Percentiles rank a stretch among this genome's conserved stretches.
phyloP scores from a whole-genome alignment of 2,329 filamentous ascomycete genomes.

The Fusarium sp. region DNA sequence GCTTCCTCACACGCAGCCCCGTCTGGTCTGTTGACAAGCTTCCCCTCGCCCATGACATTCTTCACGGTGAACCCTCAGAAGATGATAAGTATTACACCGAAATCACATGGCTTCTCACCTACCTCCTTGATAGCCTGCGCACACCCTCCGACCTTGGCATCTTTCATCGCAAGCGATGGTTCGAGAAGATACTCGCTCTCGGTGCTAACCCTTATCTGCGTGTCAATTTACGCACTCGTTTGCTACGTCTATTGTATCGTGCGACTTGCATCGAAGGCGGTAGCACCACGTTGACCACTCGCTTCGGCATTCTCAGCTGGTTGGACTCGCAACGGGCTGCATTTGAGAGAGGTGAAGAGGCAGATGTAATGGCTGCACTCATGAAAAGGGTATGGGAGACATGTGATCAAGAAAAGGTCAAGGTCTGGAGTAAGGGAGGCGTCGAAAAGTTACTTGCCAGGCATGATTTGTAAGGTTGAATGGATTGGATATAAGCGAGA shows the following conservation, averaged over 20 bases:
- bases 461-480: constrained; percentile 1
- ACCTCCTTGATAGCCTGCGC: constrained; percentile 74
- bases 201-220: constrained; percentile 74
- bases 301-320: constrained; percentile 80
- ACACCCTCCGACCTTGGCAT: constrained; percentile 67
- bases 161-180: constrained; percentile 70
- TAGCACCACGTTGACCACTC: constrained; percentile 81
- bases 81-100: constrained; percentile 79
- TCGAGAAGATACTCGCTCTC: constrained; percentile 78
- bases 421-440: constrained; percentile 70
- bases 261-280: constrained; percentile 74
- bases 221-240: constrained; percentile 65
- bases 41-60: constrained; percentile 71
- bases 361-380: constrained; percentile 62
- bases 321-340: constrained; percentile 67
- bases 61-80: constrained; percentile 72
- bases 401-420: constrained; percentile 72
- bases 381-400: constrained; percentile 68
- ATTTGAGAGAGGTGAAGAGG: constrained; percentile 53
- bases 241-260: constrained; percentile 70
- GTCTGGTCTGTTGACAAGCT: constrained; percentile 79
- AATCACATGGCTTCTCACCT: constrained; percentile 76
- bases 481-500: constrained; percentile 1
- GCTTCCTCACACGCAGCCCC: constrained; percentile 81
- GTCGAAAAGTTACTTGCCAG: constrained; percentile 43